A percentile compares a stretch with the other conserved stretches of the same genome.
phyloP scores from a whole-genome alignment of 352 stramenopile species.

The Hyaloperonospora arabidopsidis region DNA sequence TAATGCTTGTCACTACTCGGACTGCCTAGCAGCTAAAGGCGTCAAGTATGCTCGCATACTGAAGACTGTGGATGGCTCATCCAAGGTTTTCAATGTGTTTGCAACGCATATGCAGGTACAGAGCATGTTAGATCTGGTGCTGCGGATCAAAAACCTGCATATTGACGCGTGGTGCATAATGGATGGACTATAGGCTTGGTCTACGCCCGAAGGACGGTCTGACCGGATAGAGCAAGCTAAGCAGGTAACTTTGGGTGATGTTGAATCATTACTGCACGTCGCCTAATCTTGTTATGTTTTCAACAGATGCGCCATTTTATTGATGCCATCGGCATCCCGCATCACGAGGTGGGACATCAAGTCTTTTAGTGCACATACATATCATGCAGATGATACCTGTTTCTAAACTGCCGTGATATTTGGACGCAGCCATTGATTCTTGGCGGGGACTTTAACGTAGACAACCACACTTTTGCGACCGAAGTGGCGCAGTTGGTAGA shows the following conservation, averaged over 20 bases:
- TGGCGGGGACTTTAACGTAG: constrained; percentile 79
- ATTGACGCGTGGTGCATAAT: neutral
- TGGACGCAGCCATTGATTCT: constrained; percentile 58
- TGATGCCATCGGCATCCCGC: constrained; percentile 47
- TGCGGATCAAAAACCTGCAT: neutral
- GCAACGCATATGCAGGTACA: constrained; percentile 76
- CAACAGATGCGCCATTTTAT: constrained; percentile 59
- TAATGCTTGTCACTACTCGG: constrained; percentile 69
- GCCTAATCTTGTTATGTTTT: neutral
- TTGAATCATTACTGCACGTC: neutral
- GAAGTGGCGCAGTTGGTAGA: constrained; percentile 62
- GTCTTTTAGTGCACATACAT: neutral
- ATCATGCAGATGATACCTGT: neutral
- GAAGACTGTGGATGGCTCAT: constrained; percentile 40
- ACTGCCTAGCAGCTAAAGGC: constrained; percentile 76
- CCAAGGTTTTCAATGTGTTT: constrained; percentile 82
- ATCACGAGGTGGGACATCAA: constrained; percentile 43
- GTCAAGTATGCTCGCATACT: constrained; percentile 75
- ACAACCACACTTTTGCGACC: constrained; percentile 64
- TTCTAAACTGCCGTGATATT: neutral
- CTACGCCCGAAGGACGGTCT: constrained; percentile 43
- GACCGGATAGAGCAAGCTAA: constrained; percentile 63
- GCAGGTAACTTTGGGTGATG: constrained; percentile 29
- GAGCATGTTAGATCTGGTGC: neutral
- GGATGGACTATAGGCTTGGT: constrained; percentile 48